These are phyloP conservation scores for Aspergillus steynii DNA, from an alignment of 495 filamentous ascomycete species.

Conservation along the genomic window DNA sequence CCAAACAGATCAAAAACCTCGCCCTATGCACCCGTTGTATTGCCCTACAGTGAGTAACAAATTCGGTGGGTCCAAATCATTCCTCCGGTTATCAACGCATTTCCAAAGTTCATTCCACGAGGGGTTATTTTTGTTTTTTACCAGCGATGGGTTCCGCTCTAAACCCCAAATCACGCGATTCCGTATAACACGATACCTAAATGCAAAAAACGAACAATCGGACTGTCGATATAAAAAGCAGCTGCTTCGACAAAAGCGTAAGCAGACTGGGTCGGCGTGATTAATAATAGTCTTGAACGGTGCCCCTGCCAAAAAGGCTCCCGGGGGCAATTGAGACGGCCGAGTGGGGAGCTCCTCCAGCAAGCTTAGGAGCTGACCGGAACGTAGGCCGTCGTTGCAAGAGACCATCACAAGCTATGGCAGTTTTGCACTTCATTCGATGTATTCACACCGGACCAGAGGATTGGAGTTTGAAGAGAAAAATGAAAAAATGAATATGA, in stretches of 20 bases:
- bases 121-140: constrained; percentile 16
- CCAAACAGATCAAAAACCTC: background rate
- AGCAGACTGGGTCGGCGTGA: background rate
- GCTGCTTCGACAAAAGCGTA: background rate
- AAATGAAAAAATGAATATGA: constrained; percentile 15
- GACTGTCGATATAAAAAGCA: background rate
- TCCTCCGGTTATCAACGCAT: background rate
- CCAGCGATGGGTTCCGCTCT: constrained; percentile 24
- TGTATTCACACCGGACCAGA: constrained; percentile 11
- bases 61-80: background rate
- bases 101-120: background rate
- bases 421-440: background rate
- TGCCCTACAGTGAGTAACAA: background rate
- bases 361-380: background rate
- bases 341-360: background rate
- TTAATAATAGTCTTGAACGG: background rate
- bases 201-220: background rate
- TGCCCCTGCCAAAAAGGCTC: background rate
- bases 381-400: background rate
- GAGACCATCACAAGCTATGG: background rate
- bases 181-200: background rate
- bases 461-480: constrained; percentile 15
- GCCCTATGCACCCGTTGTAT: background rate
- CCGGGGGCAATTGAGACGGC: too few relatives aligned
- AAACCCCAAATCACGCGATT: constrained; percentile 9